Evolutionary conservation across 257 asterid genomes (phyloP), one percentile per base, ranked within the genome.

Genomic region (Salvia miltiorrhiza): DNA sequence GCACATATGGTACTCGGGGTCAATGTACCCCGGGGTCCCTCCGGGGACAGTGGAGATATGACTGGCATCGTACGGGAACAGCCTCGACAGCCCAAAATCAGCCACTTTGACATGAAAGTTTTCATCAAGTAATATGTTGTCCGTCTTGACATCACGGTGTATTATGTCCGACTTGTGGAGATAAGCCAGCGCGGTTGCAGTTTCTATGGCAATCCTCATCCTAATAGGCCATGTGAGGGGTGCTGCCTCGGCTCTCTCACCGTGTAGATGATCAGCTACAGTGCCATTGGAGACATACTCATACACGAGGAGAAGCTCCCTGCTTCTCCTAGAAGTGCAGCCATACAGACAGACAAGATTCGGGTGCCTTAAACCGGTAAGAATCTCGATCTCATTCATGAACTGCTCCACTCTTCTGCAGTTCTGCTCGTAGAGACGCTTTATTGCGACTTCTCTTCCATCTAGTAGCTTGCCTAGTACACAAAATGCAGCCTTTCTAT

Each of bases 401-500:
- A 87, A 89, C 32, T 87, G 96, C 66, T 85, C 88, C 39, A 89
- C 74, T 43, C 92, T 75, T 73, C 79, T 85, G 73, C 65, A 83
- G 81, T 85, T 89, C 69, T 89, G 81, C 79, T 89, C 94, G 14
- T 85, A 87, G 5, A 89, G 79, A 10, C 94, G 86, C 82, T 89
- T 89, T 62, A 89, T 84, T 4, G 96, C 96, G 7, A 89, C 94
- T 76, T 89, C 90, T 81, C 93, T 83, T 67, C 94, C 96, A 57
- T 89, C 94, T 19, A 13, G 77, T 28, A 87, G 87, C 76, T 81
- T 85, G 59, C 96, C 96, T 89, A 70, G 63, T 59, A 70, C 3
- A 37, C 3, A 37, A 37, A 37, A 8, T 10, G 43, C 11, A 7
- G 43, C 6, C 35, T 6, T 30, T 30, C 4, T 30, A 6, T 30